Evolutionary conservation across 176 grass and related monocot genomes (phyloP).

Genomic region (Oryza australiensis): DNA sequence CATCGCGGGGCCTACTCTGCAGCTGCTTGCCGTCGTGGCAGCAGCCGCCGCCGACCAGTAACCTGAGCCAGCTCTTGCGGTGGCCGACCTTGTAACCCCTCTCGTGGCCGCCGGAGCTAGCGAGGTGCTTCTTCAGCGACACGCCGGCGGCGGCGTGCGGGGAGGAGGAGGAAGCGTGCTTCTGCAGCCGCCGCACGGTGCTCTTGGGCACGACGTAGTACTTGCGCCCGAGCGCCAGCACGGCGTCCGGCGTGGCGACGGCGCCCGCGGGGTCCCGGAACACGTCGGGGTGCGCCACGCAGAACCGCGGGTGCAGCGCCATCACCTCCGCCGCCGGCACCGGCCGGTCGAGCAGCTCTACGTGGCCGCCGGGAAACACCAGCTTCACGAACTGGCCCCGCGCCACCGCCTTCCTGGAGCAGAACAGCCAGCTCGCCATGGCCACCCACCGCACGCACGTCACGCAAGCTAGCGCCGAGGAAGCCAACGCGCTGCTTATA

Average conservation of each 20-base stretch:
- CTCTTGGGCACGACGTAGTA: slow-evolving; percentile 57
- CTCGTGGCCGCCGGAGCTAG: not conserved
- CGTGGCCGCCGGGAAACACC: slow-evolving; percentile 54
- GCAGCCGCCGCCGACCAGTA: not conserved
- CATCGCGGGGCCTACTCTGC: not conserved
- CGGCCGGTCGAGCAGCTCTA: slow-evolving; percentile 52
- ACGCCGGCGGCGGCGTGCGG: not conserved
- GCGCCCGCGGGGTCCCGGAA: slow-evolving; percentile 49
- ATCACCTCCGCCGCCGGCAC: slow-evolving; percentile 53
- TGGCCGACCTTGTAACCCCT: not conserved
- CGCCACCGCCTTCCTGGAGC: slow-evolving; percentile 21
- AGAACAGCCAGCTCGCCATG: slow-evolving; percentile 49
- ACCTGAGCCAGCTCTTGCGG: slow-evolving; percentile 32
- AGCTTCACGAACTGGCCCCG: slow-evolving; percentile 41
- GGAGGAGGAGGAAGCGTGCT: slow-evolving; percentile 1
- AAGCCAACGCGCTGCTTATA: not conserved
- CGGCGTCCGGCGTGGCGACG: slow-evolving; percentile 38
- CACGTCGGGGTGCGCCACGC: slow-evolving; percentile 51
- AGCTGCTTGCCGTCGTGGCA: not conserved
- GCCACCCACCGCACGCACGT: not conserved
- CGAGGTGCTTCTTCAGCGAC: slow-evolving; percentile 34
- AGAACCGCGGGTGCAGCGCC: slow-evolving; percentile 54
- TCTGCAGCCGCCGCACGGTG: slow-evolving; percentile 54
- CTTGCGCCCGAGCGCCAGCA: slow-evolving; percentile 46
- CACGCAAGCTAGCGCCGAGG: not conserved